Evolutionary conservation across 2,329 filamentous ascomycete species (phyloP).

Genomic region (Cercospora canescens): DNA sequence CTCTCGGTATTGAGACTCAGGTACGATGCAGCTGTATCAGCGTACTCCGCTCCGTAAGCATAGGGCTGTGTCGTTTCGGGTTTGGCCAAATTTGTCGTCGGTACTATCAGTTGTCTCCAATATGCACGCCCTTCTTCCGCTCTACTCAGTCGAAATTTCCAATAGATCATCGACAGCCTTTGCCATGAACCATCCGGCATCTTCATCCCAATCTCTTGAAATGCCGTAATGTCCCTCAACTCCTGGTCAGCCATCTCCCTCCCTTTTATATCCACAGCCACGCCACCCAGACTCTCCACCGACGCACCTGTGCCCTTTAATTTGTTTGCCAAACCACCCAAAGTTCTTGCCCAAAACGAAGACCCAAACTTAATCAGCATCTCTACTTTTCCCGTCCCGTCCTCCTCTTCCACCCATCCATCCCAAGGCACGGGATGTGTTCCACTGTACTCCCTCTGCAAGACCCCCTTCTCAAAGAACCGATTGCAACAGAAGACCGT

Average conservation of each 20-base stretch:
- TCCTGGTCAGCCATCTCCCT: conserved; percentile 21
- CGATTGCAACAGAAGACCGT: conserved; percentile 26
- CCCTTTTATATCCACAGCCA: no score
- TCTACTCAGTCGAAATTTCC: conserved; percentile 31
- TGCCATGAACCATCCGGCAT: conserved; percentile 30
- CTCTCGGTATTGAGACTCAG: conserved; percentile 18
- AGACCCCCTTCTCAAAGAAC: conserved; percentile 29
- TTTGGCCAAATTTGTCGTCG: conserved; percentile 10
- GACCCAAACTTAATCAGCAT: conserved; percentile 43
- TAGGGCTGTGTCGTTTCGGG: neutral
- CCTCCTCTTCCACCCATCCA: conserved; percentile 8
- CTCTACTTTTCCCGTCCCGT: conserved; percentile 23
- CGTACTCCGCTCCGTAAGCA: neutral
- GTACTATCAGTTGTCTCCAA: conserved; percentile 31
- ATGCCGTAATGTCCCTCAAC: conserved; percentile 41
- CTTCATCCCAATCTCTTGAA: conserved; percentile 44
- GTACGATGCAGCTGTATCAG: neutral
- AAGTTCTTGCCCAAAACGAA: conserved; percentile 44
- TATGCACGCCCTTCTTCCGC: conserved; percentile 27
- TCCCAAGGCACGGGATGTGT: conserved; percentile 19
- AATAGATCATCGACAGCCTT: conserved; percentile 32
- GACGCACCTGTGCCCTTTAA: neutral
- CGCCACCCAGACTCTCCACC: neutral
- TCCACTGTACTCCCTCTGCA: conserved; percentile 27
- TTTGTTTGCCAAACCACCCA: conserved; percentile 33